phyloP scores from a whole-genome alignment of 202 grass and related monocot species.

The Schoenoplectus triqueter region DNA sequence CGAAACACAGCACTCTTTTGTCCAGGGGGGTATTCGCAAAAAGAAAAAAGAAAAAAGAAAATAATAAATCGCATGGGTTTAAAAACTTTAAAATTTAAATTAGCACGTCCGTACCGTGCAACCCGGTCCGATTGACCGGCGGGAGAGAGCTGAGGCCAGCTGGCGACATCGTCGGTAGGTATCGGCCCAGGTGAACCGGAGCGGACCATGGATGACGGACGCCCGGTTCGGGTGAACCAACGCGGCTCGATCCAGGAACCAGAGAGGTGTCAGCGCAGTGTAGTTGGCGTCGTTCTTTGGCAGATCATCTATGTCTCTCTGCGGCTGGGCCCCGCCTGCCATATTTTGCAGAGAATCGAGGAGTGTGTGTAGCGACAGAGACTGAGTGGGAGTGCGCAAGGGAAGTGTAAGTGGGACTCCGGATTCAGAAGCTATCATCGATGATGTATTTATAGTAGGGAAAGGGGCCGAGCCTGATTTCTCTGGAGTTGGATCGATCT shows the following conservation, averaged over 20 bases:
- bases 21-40: too few relatives aligned
- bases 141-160: constrained; percentile 75
- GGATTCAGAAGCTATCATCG: not conserved
- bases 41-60: not conserved
- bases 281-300: constrained; percentile 83
- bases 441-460: constrained; percentile 37
- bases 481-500: not conserved
- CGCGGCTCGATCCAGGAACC: constrained; percentile 93
- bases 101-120: constrained; percentile 49
- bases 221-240: constrained; percentile 70
- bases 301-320: constrained; percentile 86
- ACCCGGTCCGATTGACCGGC: constrained; percentile 62
- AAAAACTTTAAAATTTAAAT: not conserved
- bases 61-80: not conserved
- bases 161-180: constrained; percentile 90
- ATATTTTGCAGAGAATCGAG: not conserved
- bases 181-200: constrained; percentile 76
- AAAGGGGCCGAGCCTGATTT: not conserved
- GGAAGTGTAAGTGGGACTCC: not conserved
- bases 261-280: constrained; percentile 88
- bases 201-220: constrained; percentile 69
- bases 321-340: constrained; percentile 24
- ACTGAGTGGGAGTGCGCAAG: constrained; percentile 30
- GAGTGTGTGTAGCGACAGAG: not conserved
- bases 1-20: too few relatives aligned